Evolutionary conservation across 164 flowering plant genomes (phyloP).

Genomic region (Macadamia tetraphylla): DNA sequence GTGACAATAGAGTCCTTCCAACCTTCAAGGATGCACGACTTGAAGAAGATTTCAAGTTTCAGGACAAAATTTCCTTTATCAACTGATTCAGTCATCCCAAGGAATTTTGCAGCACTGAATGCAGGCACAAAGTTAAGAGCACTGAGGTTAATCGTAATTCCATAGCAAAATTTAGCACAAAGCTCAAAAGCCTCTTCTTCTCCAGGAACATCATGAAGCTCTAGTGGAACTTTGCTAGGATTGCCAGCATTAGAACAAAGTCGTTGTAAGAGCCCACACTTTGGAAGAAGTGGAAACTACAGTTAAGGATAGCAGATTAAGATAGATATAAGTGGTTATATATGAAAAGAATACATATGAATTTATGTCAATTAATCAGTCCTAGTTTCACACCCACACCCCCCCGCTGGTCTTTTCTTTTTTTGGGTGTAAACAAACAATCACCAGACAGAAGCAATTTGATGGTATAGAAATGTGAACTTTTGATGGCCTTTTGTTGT

Average conservation of each 20-base stretch:
- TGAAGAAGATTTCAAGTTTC: slow-evolving; percentile 76
- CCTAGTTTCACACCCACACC: too few relatives aligned
- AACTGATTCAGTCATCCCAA: slow-evolving; percentile 66
- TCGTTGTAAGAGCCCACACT: slow-evolving; percentile 68
- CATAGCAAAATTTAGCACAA: slow-evolving; percentile 90
- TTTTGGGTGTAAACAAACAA: too few relatives aligned
- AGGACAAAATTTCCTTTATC: slow-evolving; percentile 62
- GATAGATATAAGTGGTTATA: neutral
- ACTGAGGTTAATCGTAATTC: slow-evolving; percentile 64
- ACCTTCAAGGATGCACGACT: slow-evolving; percentile 75
- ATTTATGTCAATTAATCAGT: too few relatives aligned
- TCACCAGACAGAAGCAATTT: too few relatives aligned
- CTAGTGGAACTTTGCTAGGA: slow-evolving; percentile 24
- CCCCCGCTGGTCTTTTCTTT: too few relatives aligned
- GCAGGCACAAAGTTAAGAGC: slow-evolving; percentile 69
- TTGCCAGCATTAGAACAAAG: slow-evolving; percentile 41
- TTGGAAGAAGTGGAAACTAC: slow-evolving; percentile 71
- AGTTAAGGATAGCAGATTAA: slow-evolving; percentile 11
- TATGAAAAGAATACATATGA: too few relatives aligned
- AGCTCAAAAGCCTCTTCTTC: slow-evolving; percentile 87
- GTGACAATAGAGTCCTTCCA: slow-evolving; percentile 85
- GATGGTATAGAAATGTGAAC: too few relatives aligned
- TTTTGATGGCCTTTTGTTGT: too few relatives aligned
- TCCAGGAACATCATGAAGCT: slow-evolving; percentile 81
- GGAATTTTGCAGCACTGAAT: slow-evolving; percentile 77